phyloP scores from a whole-genome alignment of 1,139 yeast genomes.

The Scheffersomyces quercinus region DNA sequence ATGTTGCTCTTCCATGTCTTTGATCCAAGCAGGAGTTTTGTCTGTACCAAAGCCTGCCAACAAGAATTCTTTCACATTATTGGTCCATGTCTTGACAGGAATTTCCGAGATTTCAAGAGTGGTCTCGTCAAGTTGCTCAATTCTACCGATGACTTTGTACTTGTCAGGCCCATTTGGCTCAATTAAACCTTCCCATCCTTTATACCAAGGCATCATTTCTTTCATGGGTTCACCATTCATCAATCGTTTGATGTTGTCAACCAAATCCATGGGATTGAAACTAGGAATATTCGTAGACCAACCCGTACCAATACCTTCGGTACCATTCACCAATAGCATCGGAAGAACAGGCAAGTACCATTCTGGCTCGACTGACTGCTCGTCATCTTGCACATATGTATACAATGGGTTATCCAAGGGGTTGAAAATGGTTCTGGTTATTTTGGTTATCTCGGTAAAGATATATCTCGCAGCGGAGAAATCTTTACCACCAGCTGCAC shows the following conservation, averaged over 20 bases:
- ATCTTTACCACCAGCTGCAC: constrained; percentile 98
- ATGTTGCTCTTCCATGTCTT: constrained; percentile 94
- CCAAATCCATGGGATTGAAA: constrained; percentile 84
- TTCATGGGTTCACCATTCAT: constrained; percentile 72
- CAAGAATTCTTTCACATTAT: constrained; percentile 81
- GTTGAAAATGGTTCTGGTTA: constrained; percentile 76
- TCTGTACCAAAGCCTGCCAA: constrained; percentile 77
- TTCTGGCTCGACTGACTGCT: constrained; percentile 91
- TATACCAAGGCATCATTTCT: constrained; percentile 90
- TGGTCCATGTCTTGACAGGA: constrained; percentile 93
- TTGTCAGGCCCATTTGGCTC: constrained; percentile 65
- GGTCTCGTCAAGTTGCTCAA: constrained; percentile 77
- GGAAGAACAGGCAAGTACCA: constrained; percentile 95
- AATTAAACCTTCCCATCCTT: constrained; percentile 90
- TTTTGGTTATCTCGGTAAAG: constrained; percentile 76
- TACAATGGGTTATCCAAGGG: constrained; percentile 79
- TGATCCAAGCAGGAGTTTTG: constrained; percentile 79
- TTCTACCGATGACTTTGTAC: constrained; percentile 74
- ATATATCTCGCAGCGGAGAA: constrained; percentile 98
- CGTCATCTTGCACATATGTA: constrained; percentile 88
- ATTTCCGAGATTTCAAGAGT: constrained; percentile 89
- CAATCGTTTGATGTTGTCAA: constrained; percentile 66
- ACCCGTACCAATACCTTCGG: constrained; percentile 99
- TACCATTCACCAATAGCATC: constrained; percentile 89
- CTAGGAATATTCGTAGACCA: constrained; percentile 96